Base-by-base conservation (phyloP, 306 rosid species). In the Vigna hirtella region DNA sequence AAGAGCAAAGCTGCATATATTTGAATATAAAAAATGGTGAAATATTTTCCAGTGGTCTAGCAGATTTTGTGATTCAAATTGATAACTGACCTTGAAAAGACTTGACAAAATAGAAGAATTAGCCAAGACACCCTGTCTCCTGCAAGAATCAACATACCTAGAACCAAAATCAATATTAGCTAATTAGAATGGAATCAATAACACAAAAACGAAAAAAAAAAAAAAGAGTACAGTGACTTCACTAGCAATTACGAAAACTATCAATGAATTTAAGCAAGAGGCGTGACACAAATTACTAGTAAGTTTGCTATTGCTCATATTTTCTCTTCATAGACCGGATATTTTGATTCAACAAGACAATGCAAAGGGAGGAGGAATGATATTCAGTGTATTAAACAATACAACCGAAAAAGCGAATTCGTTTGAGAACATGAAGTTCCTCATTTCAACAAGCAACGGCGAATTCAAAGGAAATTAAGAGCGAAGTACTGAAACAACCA, bases 81-180 rank as follows among this genome's bases (percentile, higher is more conserved):
- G 76, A 79, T 52, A 76, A 76, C 91, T 82, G 43, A 93, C 97
- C 97, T 90, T 85, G 59, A 81, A 77, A 45, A 93, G 76, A 74
- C 82, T 77, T 18, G 92, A 82, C 85, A 90, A 78, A 83, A 93
- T 82, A 73, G 90, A 53, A 70, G 83, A 57, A 68, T 81, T 90
- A 20, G 96, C 92, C 59, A 72, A 66, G 59, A 89, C 91, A 71
- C 81, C 90, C 66, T 85, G 92, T 80, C 79, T 87, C 83, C 83
- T 78, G 84, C 97, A 93, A 72, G 84, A 89, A 72, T 78, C 80
- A 57, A 90, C 76, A 77, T 93, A 93, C 91, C 97, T 93, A 64
- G 18, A 82, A 78, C 84, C 81, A 73, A 81, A 72, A 51, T 22
- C 42, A 78, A 48, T 32, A 61, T 34, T 24, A 73, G 72, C 15